Conservation (phyloP, 2,329 filamentous ascomycete species). For the Aspergillus ustus region DNA sequence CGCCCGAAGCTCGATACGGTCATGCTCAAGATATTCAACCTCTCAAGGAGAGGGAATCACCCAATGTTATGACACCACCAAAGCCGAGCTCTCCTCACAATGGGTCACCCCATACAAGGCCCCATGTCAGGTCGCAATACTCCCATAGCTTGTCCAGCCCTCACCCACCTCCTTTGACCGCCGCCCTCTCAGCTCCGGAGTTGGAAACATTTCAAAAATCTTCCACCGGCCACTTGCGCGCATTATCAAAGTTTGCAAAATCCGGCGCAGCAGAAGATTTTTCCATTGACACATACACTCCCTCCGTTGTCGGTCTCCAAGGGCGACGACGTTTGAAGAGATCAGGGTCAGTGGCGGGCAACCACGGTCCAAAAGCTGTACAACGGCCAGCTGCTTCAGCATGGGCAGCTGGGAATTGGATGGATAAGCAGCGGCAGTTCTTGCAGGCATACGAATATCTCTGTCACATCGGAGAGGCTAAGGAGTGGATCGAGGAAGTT, state of each 20-base stretch:
- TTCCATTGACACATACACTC: constrained; percentile 73
- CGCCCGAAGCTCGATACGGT: constrained; percentile 36
- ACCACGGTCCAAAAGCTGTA: constrained; percentile 50
- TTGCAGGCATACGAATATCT: constrained; percentile 97
- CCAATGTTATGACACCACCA: constrained; percentile 31
- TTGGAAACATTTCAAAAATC: constrained; percentile 83
- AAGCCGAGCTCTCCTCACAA: constrained; percentile 28
- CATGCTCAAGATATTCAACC: constrained; percentile 37
- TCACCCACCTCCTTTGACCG: constrained; percentile 37
- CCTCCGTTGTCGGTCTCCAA: constrained; percentile 86
- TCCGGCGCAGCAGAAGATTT: constrained; percentile 79
- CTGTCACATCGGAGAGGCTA: constrained; percentile 97
- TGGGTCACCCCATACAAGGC: constrained; percentile 32
- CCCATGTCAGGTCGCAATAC: constrained; percentile 36
- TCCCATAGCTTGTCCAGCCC: constrained; percentile 37
- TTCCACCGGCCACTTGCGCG: constrained; percentile 85
- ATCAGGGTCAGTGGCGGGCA: constrained; percentile 58
- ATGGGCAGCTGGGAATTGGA: constrained; percentile 90
- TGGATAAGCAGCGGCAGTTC: constrained; percentile 98
- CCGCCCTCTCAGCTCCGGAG: constrained; percentile 69
- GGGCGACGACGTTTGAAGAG: constrained; percentile 83
- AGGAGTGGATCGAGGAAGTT: constrained; percentile 97
- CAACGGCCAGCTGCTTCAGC: constrained; percentile 63
- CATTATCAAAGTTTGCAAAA: constrained; percentile 81
- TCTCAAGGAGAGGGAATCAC: constrained; percentile 27